Evolutionary conservation across 441 rosid species (phyloP), one percentile per base, ranked within the genome.

Genomic region (Aquilaria agallochum): DNA sequence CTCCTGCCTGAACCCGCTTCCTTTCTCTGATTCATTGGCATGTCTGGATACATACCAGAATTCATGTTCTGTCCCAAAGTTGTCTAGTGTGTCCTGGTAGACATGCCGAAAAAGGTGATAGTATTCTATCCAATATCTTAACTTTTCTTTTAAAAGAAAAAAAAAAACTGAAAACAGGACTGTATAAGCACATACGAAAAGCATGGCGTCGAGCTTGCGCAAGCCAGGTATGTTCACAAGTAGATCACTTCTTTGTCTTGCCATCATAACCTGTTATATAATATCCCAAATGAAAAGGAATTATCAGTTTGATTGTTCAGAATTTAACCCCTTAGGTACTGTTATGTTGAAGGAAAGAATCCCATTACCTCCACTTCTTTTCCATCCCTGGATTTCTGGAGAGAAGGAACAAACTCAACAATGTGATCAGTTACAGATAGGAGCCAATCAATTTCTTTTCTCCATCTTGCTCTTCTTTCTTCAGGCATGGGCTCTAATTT

Each of bases 361-460:
- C 36, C 7, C 5, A 53, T 1, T 62, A 75, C 83, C 77, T 78
- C 83, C 63, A 78, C 72, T 65, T 70, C 64, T 44, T 67, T 69
- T 64, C 84, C 93, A 56, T 87, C 84, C 60, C 34, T 80, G 61
- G 70, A 68, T 63, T 15, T 81, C 78, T 83, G 89, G n/a, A 67
- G 70, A 15, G 87, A 83, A 59, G 92, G 92, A 68, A 78, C 76
- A 60, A 86, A 81, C 62, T 86, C 89, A 3, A 86, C 85, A 31
- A 86, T 81, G 63, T 77, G 77, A 67, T 83, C 87, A 0, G 83
- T 86, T 14, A 86, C 92, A 67, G 81, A 81, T 59, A 86, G 72
- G 58, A 86, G 79, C 89, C 87, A 86, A 6, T 73, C 87, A n/a
- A 86, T 73, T 68, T 86, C 89, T 67, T 79, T 72, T 50, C 60